phyloP scores from a whole-genome alignment of 2,329 filamentous ascomycete genomes.

The Aspergillus pseudoglaucus region DNA sequence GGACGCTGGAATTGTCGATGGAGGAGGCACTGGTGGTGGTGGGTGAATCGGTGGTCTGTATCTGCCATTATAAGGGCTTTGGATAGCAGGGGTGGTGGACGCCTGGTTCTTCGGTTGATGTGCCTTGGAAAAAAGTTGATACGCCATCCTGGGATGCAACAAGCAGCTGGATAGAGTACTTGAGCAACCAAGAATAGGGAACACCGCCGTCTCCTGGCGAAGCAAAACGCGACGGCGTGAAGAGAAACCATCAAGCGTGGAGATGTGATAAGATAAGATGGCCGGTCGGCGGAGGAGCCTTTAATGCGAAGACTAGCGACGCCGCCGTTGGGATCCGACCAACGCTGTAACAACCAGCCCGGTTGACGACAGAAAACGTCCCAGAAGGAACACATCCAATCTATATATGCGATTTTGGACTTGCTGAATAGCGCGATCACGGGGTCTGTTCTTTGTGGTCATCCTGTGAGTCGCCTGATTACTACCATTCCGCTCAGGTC shows the following conservation, averaged over 20 bases:
- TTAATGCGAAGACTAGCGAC: conserved; percentile 2
- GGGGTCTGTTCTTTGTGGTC: background rate
- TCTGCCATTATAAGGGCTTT: conserved; percentile 9
- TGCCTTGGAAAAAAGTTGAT: conserved; percentile 32
- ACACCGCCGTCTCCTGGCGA: background rate
- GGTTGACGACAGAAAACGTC: background rate
- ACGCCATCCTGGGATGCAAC: conserved; percentile 22
- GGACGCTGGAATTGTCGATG: conserved; percentile 17
- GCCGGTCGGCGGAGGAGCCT: conserved; percentile 10
- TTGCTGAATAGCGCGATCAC: background rate
- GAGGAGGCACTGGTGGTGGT: conserved; percentile 22
- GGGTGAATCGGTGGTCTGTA: conserved; percentile 25
- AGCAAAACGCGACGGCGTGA: conserved; percentile 2
- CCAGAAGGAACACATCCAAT: background rate
- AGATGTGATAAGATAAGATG: conserved; percentile 33
- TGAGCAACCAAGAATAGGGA: background rate
- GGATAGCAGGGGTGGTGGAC: conserved; percentile 17
- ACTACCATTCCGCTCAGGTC: background rate
- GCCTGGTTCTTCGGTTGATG: conserved; percentile 20
- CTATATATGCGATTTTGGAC: background rate
- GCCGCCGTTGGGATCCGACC: conserved; percentile 4
- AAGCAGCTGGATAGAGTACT: background rate
- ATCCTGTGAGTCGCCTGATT: background rate
- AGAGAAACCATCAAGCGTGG: conserved; percentile 18
- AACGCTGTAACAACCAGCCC: background rate